A percentile compares a stretch with the other conserved stretches of the same genome.
Conservation (phyloP, 2,329 filamentous ascomycete genomes). For the Sporothrix sp. region DNA sequence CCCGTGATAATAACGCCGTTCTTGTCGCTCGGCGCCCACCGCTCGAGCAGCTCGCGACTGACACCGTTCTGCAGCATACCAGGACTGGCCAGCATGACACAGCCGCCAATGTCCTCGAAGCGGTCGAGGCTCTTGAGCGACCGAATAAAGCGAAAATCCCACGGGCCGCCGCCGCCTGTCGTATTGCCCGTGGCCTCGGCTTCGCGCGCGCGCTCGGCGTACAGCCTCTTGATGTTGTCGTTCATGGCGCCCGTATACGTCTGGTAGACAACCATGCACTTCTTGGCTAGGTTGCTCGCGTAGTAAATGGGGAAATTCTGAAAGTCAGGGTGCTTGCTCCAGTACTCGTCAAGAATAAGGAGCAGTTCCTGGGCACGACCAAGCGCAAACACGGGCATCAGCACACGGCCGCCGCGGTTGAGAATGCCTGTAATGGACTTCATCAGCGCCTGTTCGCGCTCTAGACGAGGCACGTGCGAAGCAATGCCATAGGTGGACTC, state of each 20-base stretch:
- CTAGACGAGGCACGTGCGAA: conserved; percentile 79
- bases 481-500: conserved; percentile 97
- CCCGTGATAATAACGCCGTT: conserved; percentile 99
- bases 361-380: conserved; percentile 89
- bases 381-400: conserved; percentile 93
- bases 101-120: conserved; percentile 91
- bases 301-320: conserved; percentile 96
- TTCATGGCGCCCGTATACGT: conserved; percentile 99
- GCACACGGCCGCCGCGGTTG: conserved; percentile 80
- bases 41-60: conserved; percentile 80
- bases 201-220: conserved; percentile 83
- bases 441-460: conserved; percentile 89
- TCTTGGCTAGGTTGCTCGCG: conserved; percentile 84
- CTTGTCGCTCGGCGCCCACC: conserved; percentile 92
- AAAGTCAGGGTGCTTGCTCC: conserved; percentile 78
- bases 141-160: conserved; percentile 93
- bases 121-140: conserved; percentile 87
- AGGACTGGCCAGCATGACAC: conserved; percentile 93
- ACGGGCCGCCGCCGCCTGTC: conserved; percentile 71
- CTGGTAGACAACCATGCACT: conserved; percentile 98
- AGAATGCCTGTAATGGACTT: conserved; percentile 87
- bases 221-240: conserved; percentile 95
- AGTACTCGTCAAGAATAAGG: conserved; percentile 93
- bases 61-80: conserved; percentile 98
- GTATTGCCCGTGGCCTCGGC: conserved; percentile 71